A percentile compares a stretch with the other conserved stretches of the same genome.
phyloP scores from a whole-genome alignment of 768 basidiomycete species.

The Lactarius tabidus region DNA sequence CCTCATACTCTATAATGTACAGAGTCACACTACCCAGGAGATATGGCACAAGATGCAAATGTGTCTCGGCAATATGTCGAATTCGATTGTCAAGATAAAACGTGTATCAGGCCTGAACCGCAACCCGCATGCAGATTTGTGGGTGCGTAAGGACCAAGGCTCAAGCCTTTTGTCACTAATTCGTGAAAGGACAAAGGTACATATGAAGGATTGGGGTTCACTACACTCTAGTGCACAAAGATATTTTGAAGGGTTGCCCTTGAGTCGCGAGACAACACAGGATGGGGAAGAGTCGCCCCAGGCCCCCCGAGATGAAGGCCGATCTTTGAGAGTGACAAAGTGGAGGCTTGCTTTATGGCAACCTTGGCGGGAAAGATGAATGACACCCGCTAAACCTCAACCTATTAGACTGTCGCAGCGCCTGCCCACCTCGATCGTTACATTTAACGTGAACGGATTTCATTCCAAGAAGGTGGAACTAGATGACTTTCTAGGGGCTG shows the following conservation, averaged over 20 bases:
- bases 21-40: too few relatives aligned
- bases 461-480: not conserved
- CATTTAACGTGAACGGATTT: not conserved
- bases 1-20: too few relatives aligned
- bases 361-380: not conserved
- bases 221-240: too few relatives aligned
- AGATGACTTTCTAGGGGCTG: not conserved
- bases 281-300: not conserved
- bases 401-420: too few relatives aligned
- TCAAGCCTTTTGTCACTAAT: not conserved
- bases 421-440: not conserved
- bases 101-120: not conserved
- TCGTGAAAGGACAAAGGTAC: not conserved
- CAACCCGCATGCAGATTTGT: not conserved
- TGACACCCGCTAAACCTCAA: not conserved
- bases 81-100: not conserved
- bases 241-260: too few relatives aligned
- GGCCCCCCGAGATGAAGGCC: not conserved
- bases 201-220: not conserved
- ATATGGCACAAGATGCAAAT: too few relatives aligned
- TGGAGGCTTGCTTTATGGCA: not conserved
- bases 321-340: not conserved
- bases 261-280: too few relatives aligned
- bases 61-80: too few relatives aligned
- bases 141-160: not conserved